Conservation (phyloP, 257 asterid species). For the Petunia axillaris region DNA sequence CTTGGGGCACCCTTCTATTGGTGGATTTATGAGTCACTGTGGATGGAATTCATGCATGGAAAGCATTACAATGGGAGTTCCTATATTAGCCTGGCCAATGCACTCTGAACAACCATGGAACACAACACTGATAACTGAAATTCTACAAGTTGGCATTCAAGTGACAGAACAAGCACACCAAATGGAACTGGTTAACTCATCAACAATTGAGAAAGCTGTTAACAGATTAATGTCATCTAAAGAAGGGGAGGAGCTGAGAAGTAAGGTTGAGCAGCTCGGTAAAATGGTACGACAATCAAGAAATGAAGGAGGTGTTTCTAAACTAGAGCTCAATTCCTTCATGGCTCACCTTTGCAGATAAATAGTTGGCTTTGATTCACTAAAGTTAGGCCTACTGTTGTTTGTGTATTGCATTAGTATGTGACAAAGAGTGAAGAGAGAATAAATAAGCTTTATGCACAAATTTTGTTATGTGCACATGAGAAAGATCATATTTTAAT, state of each 20-base stretch:
- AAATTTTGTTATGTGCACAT: too few species aligned
- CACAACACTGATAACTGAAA: conserved; percentile 37
- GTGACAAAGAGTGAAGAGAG: too few species aligned
- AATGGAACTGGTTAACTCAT: conserved; percentile 5
- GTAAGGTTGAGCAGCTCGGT: conserved; percentile 48
- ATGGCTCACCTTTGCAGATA: conserved; percentile 51
- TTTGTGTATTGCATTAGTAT: too few species aligned
- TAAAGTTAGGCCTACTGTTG: too few species aligned
- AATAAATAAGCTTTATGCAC: too few species aligned
- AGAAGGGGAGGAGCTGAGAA: conserved; percentile 51
- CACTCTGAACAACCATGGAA: conserved; percentile 57
- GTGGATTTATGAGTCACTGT: conserved; percentile 51
- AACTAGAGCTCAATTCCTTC: conserved; percentile 52
- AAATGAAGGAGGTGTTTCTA: conserved; percentile 45
- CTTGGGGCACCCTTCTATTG: conserved; percentile 39
- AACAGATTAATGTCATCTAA: conserved; percentile 53
- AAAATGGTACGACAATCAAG: conserved; percentile 28
- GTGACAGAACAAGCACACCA: conserved; percentile 33
- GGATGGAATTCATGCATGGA: conserved; percentile 58
- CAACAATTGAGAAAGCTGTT: conserved; percentile 16
- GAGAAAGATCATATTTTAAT: too few species aligned
- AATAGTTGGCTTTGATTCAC: neutral
- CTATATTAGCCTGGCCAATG: conserved; percentile 56
- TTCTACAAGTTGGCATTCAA: conserved; percentile 39
- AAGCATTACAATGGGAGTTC: conserved; percentile 48